Percentiles rank a stretch among this genome's conserved stretches.
Evolutionary conservation across 2,329 filamentous ascomycete genomes (phyloP).

Genomic region (Penicillium sp.): DNA sequence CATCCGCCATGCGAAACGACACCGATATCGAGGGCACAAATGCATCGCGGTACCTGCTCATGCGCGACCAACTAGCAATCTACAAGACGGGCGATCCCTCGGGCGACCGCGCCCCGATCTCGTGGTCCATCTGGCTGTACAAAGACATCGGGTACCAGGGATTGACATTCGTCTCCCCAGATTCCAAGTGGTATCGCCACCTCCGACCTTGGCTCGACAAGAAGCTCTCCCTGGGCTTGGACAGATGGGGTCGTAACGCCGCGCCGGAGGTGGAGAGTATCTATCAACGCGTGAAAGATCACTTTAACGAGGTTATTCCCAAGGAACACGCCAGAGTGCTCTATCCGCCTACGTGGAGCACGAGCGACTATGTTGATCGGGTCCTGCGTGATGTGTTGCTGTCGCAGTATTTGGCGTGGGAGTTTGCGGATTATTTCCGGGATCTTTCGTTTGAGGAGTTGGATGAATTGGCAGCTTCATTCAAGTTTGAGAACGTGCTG

Average conservation of each 20-base stretch:
- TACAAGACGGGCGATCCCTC: conserved; percentile 1
- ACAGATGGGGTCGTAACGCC: background rate
- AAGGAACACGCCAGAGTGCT: background rate
- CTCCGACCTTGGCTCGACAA: background rate
- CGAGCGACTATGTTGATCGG: conserved; percentile 1
- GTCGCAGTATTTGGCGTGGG: background rate
- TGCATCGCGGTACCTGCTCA: background rate
- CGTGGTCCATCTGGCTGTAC: conserved; percentile 62
- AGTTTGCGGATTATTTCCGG: conserved; percentile 3
- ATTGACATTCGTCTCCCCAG: conserved; percentile 38
- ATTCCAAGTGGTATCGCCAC: conserved; percentile 1
- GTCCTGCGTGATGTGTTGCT: background rate
- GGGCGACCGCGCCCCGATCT: conserved; percentile 30
- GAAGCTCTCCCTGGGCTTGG: background rate
- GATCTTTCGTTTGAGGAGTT: conserved; percentile 3
- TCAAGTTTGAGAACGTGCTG: background rate
- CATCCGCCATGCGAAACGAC: conserved; percentile 16
- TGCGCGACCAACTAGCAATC: conserved; percentile 2
- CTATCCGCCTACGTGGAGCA: background rate
- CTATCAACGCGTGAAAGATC: background rate
- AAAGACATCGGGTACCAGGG: conserved; percentile 60
- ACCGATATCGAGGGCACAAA: background rate
- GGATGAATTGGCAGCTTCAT: conserved; percentile 1
- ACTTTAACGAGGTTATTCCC: background rate
- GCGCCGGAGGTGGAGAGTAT: conserved; percentile 1